Evolutionary conservation across 805 yeast species (phyloP), one percentile per base, ranked within the genome.

Genomic region (Saturnispora silvae): DNA sequence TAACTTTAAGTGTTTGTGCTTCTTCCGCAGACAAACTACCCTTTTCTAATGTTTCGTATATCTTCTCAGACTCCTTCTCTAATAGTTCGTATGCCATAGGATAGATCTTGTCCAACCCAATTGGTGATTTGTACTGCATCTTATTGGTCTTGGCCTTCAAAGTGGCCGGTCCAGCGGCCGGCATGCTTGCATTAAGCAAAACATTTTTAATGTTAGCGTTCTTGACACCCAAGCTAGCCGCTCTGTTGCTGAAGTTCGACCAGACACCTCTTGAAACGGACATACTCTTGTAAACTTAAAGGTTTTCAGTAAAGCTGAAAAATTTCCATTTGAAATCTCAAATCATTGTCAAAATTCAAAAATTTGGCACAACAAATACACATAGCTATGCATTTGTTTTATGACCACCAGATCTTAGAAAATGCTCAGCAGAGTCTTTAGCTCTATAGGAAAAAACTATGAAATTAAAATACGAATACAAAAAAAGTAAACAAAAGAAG

Each of bases 21-120:
- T 48, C 49, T 17, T 43, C 45, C 6, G 46, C 45, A n/a, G 48
- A 31, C 1, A 46, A 35, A 4, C 60, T 44, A 37, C 59, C 40
- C 20, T 46, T 40, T 27, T 65, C 58, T 25, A 72, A 53, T 40
- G 61, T 41, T 4, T 53, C 44, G 51, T 75, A 72, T 23, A 53
- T 44, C 2, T 48, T 45, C 25, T 56, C 59, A 38, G 70, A 65
- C 19, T 81, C 66, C 22, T 70, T 57, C 33, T 62, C 53, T 41
- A 86, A 60, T 19, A 74, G 49, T 20, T 73, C 67, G 50, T 80
- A 74, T 7, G 95, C 83, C 31, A 68, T 54, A 38, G 78, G 74
- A 57, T 83, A 86, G 1, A 83, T 80, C 25, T 77, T 81, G 43
- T 80, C 74, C 31, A 86, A 65, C 2, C 77, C 80, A 31, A 56